Evolutionary conservation across 352 stramenopile species (phyloP), one percentile per base, ranked within the genome.

Genomic region (Globisporangium apiculatum): DNA sequence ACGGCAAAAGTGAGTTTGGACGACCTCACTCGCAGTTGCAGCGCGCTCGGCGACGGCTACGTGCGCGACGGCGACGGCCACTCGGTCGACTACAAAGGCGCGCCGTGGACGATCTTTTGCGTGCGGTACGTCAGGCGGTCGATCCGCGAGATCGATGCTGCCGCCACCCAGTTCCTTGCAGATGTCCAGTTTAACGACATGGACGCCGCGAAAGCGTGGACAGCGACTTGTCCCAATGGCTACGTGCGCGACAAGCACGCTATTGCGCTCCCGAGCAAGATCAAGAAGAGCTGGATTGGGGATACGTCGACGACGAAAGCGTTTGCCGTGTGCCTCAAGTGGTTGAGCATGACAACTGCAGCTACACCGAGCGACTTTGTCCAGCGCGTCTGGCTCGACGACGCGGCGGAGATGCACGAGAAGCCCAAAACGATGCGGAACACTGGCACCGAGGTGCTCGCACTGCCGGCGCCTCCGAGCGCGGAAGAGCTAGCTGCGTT

Each of bases 61-160:
- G 60, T 69, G 49, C 62, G 72, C n/a, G 66, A 73, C 36, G 72
- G 72, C 0, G 72, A 81, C 40, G 69, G 65, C 9, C 72, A 81
- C 51, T 81, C 72, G 15, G 73, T 73, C 24, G 69, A 81, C 51
- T 81, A 81, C 47, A 68, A 61, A 50, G 48, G 51, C 6, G 72
- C 69, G 2, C 72, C 69, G 2, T 76, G 67, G 69, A 76, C 72
- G 37, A 78, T 81, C 41, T 72, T 81, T 47, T 81, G 72, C 35
- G 57, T 75, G 43, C 58, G 61, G 11, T 76, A 77, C 49, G 35
- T 56, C 24, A 67, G 59, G 38, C 57, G 57, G 4, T 67, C 58
- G 4, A 40, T 78, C 15, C 67, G 72, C 7, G 72, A 81, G 53
- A 53, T 78, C 31, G 41, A 62, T 5, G 58, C 61, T 11, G 10